phyloP scores from a whole-genome alignment of 768 basidiomycete species.

The Hebeloma cylindrosporum region DNA sequence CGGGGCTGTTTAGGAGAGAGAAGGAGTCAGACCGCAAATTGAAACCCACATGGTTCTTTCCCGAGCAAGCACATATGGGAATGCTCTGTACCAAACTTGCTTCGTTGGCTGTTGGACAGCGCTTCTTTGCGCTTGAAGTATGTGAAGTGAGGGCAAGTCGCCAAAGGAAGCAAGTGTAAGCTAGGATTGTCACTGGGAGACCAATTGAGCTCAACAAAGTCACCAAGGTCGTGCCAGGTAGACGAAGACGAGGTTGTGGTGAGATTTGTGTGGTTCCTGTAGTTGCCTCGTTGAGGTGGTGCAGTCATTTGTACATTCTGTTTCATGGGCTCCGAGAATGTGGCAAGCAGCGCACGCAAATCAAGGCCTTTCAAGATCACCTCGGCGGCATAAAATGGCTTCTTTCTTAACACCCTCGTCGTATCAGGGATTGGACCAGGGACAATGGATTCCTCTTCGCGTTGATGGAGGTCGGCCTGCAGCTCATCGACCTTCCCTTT shows the following conservation, averaged over 20 bases:
- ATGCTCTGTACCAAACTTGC: conserved; percentile 85
- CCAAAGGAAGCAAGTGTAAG: conserved; percentile 69
- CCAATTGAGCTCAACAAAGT: conserved; percentile 83
- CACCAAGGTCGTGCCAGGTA: conserved; percentile 75
- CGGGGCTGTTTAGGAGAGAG: conserved; percentile 9
- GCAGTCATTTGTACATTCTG: conserved; percentile 49
- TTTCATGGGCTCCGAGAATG: conserved; percentile 74
- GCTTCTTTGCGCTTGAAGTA: conserved; percentile 69
- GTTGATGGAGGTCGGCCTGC: conserved; percentile 90
- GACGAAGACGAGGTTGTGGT: conserved; percentile 44
- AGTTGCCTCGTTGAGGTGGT: conserved; percentile 47
- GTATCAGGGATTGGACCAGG: conserved; percentile 55
- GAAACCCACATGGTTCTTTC: conserved; percentile 61
- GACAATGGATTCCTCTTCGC: conserved; percentile 75
- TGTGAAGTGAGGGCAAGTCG: conserved; percentile 78
- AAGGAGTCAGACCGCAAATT: not conserved
- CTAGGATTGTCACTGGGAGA: conserved; percentile 50
- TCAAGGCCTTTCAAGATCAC: conserved; percentile 76
- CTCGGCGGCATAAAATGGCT: conserved; percentile 87
- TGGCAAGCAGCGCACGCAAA: conserved; percentile 74
- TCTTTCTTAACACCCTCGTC: conserved; percentile 65
- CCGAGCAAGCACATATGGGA: conserved; percentile 83
- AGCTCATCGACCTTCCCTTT: conserved; percentile 82
- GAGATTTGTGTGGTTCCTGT: conserved; percentile 46
- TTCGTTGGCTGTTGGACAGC: conserved; percentile 43